Base-by-base conservation (phyloP, 2,329 filamentous ascomycete genomes). In the Lachnellula subtilissima region DNA sequence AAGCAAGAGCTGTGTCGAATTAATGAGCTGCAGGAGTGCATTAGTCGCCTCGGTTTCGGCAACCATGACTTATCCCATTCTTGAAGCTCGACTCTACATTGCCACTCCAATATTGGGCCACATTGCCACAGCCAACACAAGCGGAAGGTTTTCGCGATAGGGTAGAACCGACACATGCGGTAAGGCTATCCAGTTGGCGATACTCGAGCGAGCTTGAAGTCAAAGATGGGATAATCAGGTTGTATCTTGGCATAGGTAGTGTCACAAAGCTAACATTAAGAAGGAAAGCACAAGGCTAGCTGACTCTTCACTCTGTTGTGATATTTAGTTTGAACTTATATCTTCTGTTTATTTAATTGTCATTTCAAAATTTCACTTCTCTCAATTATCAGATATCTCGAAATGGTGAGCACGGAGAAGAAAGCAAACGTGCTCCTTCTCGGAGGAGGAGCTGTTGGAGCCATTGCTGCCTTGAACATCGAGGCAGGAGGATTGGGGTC, bases 381-480 rank as follows among this genome's bases (percentile, higher is more conserved):
- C n/a, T 15, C 11, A 22, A 19, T 3, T 45, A 9, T 19, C 5
- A 12, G 42, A 22, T 12, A 19, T 45, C 12, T 25, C 15, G 11
- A 19, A 2, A 45, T 45, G 42, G 42, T 11, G 12, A 45, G 42
- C 19, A 23, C 42, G 12, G 39, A 45, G n/a, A 45, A 45, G 42
- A 45, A 45, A 25, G 19, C 19, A 23, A 61, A 65, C 56, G 56
- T 64, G 3, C 52, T 60, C n/a, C 55, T 64, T 1, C 50, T 64
- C 9, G 61, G 61, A 22, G 62, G 61, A 12, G 42, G 42, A 0
- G 42, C 19, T 12, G 19, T 19, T 12, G 19, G 19, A 22, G 59
- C 62, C 3, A 63, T 64, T 39, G 62, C 56, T 25, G 60, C 62
- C 0, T 35, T 61, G 19, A 62, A 58, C 25, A 55, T 64, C 22